A percentile compares a stretch with the other conserved stretches of the same genome.
Conservation (phyloP, 129 eudicot genomes). For the Artemisia tridentata region DNA sequence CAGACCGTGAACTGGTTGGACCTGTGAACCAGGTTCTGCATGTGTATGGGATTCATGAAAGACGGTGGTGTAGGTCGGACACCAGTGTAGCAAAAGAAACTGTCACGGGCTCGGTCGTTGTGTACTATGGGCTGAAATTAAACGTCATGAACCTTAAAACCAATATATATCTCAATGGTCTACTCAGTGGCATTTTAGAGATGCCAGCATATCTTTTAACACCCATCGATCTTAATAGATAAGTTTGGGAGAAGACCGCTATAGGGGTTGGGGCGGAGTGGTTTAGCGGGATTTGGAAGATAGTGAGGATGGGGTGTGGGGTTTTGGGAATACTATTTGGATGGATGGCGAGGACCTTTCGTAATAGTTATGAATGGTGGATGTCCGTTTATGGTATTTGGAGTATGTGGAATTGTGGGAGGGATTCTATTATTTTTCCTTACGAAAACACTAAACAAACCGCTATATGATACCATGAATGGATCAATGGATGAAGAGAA, state of each 20-base stretch:
- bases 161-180: constrained; percentile 63
- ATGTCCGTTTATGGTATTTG: constrained; percentile 56
- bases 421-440: constrained; percentile 53
- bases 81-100: constrained; percentile 42
- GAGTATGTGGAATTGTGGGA: constrained; percentile 68
- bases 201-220: constrained; percentile 71
- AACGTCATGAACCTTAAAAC: constrained; percentile 80
- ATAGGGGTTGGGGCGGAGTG: constrained; percentile 61
- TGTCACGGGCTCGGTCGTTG: constrained; percentile 49
- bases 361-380: constrained; percentile 64
- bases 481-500: constrained; percentile 61
- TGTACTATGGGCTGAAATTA: constrained; percentile 72
- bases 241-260: constrained; percentile 73
- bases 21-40: constrained; percentile 33
- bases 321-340: constrained; percentile 73
- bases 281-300: constrained; percentile 73
- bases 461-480: constrained; percentile 69
- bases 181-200: constrained; percentile 63
- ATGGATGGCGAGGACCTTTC: constrained; percentile 88
- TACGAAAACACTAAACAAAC: constrained; percentile 69
- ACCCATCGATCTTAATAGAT: constrained; percentile 53
- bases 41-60: constrained; percentile 25
- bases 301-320: constrained; percentile 56
- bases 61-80: constrained; percentile 50
- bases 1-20: constrained; percentile 87